Conservation (phyloP, 2,329 filamentous ascomycete species). For the Microascus cirrosus region DNA sequence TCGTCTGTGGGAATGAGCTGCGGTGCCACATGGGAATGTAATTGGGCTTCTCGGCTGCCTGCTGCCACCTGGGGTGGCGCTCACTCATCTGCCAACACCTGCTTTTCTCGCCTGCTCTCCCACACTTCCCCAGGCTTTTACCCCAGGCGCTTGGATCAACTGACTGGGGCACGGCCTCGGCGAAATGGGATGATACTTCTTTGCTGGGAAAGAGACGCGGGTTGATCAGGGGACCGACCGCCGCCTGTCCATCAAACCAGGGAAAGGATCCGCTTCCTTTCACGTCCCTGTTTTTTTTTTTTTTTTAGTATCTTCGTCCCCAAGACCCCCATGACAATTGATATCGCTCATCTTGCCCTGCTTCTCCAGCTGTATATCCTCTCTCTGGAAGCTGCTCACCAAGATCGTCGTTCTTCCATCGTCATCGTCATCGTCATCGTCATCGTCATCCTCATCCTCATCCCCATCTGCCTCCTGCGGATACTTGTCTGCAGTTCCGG, state of each 20-base stretch:
- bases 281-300: neutral
- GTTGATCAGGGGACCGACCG: neutral
- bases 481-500: too few species aligned
- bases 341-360: too few species aligned
- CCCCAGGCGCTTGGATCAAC: neutral
- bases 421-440: too few species aligned
- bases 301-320: too few species aligned
- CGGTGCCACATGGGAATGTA: neutral
- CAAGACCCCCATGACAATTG: too few species aligned
- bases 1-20: neutral
- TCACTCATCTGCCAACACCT: neutral
- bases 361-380: too few species aligned
- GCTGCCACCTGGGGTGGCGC: neutral
- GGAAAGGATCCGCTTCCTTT: neutral
- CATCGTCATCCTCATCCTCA: too few species aligned
- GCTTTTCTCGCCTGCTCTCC: neutral
- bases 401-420: too few species aligned
- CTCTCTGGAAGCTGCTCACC: too few species aligned
- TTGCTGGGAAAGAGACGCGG: neutral
- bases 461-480: too few species aligned
- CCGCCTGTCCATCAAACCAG: neutral
- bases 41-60: neutral
- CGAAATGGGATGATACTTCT: neutral
- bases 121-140: neutral
- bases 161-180: neutral